Evolutionary conservation across 768 basidiomycete species (phyloP).

Genomic region (Peribolospora kevripleyi): DNA sequence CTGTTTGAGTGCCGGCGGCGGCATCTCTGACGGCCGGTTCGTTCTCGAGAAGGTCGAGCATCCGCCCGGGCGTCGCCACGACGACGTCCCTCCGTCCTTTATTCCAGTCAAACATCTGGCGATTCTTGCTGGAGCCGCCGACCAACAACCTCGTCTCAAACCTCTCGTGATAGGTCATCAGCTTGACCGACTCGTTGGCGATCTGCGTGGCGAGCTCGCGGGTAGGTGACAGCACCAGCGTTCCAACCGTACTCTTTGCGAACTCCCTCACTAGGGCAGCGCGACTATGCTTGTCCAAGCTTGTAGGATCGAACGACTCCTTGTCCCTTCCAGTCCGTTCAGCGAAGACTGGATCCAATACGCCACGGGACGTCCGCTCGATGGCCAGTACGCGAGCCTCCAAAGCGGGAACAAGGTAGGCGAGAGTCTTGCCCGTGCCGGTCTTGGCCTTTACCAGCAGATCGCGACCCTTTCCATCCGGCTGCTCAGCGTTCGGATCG

Average conservation of each 20-base stretch:
- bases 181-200: slow-evolving; percentile 29
- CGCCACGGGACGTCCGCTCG: slow-evolving; percentile 14
- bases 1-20: slow-evolving; percentile 34
- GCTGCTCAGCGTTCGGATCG: slow-evolving; percentile 7
- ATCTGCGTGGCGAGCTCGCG: slow-evolving; percentile 23
- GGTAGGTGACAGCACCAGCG: slow-evolving; percentile 22
- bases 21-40: slow-evolving; percentile 30
- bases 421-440: slow-evolving; percentile 71
- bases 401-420: slow-evolving; percentile 46
- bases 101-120: slow-evolving; percentile 45
- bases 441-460: slow-evolving; percentile 68
- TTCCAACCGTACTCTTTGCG: slow-evolving; percentile 33
- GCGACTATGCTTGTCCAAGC: not conserved
- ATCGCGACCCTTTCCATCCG: slow-evolving; percentile 23
- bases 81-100: slow-evolving; percentile 28
- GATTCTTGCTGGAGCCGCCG: slow-evolving; percentile 43
- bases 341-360: slow-evolving; percentile 18
- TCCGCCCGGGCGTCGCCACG: slow-evolving; percentile 24
- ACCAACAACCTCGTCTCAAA: slow-evolving; percentile 43
- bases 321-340: too few relatives aligned
- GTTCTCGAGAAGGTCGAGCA: slow-evolving; percentile 22
- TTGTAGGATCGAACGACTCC: too few relatives aligned
- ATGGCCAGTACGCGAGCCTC: slow-evolving; percentile 45
- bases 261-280: slow-evolving; percentile 21
- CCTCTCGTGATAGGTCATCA: slow-evolving; percentile 35